A percentile compares a stretch with the other conserved stretches of the same genome.
These are phyloP conservation scores for Pseudogymnoascus sp. DNA, from an alignment of 2,329 filamentous ascomycete genomes.

Conservation along the genomic window DNA sequence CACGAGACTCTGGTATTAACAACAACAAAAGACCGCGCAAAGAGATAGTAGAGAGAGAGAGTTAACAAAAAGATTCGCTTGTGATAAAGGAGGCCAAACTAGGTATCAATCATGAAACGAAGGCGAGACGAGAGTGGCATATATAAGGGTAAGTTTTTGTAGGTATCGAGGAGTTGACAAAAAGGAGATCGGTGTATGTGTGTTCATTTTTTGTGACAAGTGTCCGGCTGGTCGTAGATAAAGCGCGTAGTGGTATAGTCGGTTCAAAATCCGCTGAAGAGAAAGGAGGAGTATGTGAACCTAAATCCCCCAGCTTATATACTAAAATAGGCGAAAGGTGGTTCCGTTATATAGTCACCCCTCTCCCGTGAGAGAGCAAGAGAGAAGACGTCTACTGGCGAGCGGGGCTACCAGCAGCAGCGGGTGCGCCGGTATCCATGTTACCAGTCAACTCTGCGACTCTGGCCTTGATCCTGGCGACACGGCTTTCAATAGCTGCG, in stretches of 20 bases:
- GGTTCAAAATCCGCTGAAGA: background rate
- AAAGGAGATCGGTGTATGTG: background rate
- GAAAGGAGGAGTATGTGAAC: too few relatives aligned
- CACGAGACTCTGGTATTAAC: background rate
- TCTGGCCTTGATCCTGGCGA: slow-evolving; percentile 94
- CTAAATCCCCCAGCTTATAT: too few relatives aligned
- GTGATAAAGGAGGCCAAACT: background rate
- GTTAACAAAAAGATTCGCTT: background rate
- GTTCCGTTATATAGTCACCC: background rate
- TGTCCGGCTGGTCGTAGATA: background rate
- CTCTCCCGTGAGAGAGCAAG: background rate
- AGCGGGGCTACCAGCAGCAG: background rate
- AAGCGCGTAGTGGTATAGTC: background rate
- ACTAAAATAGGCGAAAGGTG: background rate
- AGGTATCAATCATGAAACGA: background rate
- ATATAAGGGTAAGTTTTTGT: background rate
- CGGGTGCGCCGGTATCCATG: slow-evolving; percentile 47
- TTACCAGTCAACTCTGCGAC: slow-evolving; percentile 89
- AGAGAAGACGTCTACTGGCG: background rate
- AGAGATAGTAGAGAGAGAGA: background rate
- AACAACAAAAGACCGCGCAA: background rate
- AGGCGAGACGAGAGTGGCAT: background rate
- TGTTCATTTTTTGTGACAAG: background rate
- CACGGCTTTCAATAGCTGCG: slow-evolving; percentile 88
- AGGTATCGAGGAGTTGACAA: background rate